phyloP scores from a whole-genome alignment of 2,329 filamentous ascomycete species.

The Colletotrichum sp. region DNA sequence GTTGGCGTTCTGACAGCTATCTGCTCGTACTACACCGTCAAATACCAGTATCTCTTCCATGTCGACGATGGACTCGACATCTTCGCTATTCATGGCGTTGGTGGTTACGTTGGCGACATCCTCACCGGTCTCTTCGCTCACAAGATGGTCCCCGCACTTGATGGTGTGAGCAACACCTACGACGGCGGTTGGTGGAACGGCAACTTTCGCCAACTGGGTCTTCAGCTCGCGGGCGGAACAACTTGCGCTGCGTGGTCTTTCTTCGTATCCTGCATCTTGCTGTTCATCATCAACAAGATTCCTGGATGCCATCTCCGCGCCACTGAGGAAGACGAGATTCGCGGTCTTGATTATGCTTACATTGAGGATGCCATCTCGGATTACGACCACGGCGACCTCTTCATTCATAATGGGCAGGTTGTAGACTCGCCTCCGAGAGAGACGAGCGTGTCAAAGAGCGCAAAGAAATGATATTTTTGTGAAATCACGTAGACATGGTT shows the following conservation, averaged over 20 bases:
- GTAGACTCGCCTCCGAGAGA: neutral
- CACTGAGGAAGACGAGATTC: constrained; percentile 58
- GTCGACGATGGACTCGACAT: constrained; percentile 66
- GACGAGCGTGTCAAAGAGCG: neutral
- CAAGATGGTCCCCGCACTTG: constrained; percentile 51
- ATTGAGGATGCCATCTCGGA: constrained; percentile 26
- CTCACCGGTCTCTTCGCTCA: constrained; percentile 64
- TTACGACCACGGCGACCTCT: neutral
- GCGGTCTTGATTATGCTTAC: constrained; percentile 51
- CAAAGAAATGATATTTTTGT: neutral
- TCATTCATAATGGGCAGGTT: constrained; percentile 4
- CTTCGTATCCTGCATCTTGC: constrained; percentile 53
- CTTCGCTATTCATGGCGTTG: constrained; percentile 64
- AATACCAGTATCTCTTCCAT: constrained; percentile 55
- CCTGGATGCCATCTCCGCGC: constrained; percentile 61
- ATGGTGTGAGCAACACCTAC: constrained; percentile 50
- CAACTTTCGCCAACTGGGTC: constrained; percentile 60
- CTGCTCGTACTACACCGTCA: constrained; percentile 50
- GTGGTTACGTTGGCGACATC: constrained; percentile 62
- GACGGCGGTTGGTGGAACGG: constrained; percentile 56
- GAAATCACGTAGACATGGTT: neutral
- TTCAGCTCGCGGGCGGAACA: constrained; percentile 61
- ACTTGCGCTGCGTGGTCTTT: constrained; percentile 63
- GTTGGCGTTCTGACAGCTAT: constrained; percentile 57
- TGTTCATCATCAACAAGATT: constrained; percentile 62